phyloP scores from a whole-genome alignment of 306 rosid species.

The Arachis hypogaea region DNA sequence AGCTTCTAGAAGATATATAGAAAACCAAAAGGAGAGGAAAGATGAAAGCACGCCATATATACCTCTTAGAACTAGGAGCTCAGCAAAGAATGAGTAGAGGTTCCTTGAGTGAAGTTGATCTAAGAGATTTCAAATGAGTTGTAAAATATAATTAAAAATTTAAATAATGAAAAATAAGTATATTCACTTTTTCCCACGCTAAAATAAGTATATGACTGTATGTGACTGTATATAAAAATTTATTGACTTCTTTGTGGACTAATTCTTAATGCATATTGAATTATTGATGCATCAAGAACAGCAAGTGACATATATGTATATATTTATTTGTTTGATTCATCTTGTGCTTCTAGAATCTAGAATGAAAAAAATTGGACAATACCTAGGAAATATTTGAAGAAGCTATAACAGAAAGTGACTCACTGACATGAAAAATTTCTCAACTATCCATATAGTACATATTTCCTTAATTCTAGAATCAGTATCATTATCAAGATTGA shows the following conservation, averaged over 20 bases:
- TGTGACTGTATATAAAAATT: not conserved
- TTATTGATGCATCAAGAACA: constrained; percentile 1
- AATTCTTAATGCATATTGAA: not conserved
- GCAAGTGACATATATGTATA: not conserved
- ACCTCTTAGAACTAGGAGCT: too few species aligned
- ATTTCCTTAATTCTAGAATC: constrained; percentile 20
- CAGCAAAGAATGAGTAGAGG: too few species aligned
- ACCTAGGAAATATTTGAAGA: not conserved
- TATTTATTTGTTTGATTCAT: not conserved
- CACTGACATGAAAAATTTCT: not conserved
- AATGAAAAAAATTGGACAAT: too few species aligned
- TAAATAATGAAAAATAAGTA: too few species aligned
- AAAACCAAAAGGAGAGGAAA: too few species aligned
- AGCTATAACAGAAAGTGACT: not conserved
- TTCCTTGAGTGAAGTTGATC: too few species aligned
- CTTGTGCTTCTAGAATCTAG: not conserved
- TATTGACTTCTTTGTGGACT: constrained; percentile 26
- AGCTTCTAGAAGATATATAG: too few species aligned
- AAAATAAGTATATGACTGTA: too few species aligned
- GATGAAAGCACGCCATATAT: too few species aligned
- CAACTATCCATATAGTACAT: not conserved
- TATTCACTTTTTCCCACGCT: too few species aligned
- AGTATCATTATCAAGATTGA: constrained; percentile 8
- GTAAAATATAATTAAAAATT: too few species aligned
- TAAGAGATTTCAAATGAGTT: too few species aligned